These are phyloP conservation scores for Ganoderma leucocontextum DNA, from an alignment of 1,284 basidiomycete genomes.

Conservation along the genomic window DNA sequence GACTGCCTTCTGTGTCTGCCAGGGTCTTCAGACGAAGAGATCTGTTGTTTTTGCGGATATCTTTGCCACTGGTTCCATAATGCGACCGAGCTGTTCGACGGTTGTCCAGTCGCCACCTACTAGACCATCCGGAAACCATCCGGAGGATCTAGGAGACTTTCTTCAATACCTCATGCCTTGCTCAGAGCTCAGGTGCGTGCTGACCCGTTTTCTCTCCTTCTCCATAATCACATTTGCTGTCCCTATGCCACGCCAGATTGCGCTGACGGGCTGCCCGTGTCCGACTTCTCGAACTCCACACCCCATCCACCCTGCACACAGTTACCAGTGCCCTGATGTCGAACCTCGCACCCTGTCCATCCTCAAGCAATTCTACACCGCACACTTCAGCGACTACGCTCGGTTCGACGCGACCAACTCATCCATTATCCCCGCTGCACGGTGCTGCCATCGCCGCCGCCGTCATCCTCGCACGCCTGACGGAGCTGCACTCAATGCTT, in stretches of 20 bases:
- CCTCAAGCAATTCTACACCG: neutral
- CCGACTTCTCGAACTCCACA: neutral
- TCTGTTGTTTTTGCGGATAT: no score
- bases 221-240: neutral
- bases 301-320: neutral
- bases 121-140: neutral
- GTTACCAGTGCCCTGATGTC: neutral
- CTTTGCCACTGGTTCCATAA: no score
- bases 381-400: neutral
- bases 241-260: neutral
- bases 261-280: neutral
- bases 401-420: neutral
- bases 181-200: neutral
- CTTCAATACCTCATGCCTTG: conserved; percentile 6
- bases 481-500: neutral
- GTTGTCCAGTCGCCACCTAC: no score
- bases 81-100: no score
- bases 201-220: neutral
- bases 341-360: neutral
- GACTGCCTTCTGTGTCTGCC: no score
- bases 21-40: no score
- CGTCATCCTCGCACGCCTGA: neutral
- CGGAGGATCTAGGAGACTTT: neutral
- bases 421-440: neutral
- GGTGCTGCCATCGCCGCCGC: neutral